A percentile compares a stretch with the other conserved stretches of the same genome.
Evolutionary conservation across 352 stramenopile genomes (phyloP).

Genomic region (Lagenidium giganteum): DNA sequence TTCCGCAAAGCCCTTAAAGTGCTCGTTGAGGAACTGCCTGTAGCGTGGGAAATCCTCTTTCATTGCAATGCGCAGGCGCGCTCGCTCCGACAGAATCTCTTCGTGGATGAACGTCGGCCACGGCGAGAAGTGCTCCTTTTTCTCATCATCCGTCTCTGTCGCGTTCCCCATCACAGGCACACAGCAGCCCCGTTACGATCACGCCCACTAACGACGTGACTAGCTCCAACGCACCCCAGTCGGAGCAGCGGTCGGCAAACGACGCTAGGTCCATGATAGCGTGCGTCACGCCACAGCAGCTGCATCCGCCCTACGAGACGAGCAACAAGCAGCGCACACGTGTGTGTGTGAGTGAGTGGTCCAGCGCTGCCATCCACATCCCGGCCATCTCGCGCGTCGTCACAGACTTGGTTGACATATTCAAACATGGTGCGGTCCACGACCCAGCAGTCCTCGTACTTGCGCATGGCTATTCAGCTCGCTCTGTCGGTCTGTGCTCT

Average conservation of each 20-base stretch:
- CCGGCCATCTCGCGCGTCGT: too few species aligned
- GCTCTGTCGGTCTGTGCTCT: too few species aligned
- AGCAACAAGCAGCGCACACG: too few species aligned
- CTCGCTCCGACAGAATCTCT: constrained; percentile 85
- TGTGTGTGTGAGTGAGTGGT: too few species aligned
- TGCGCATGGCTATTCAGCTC: constrained; percentile 39
- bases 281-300: constrained; percentile 82
- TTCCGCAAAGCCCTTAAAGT: constrained; percentile 46
- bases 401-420: constrained; percentile 83
- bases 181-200: background rate
- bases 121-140: constrained; percentile 73
- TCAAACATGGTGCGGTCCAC: constrained; percentile 91
- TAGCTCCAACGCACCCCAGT: constrained; percentile 47
- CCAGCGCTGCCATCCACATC: too few species aligned
- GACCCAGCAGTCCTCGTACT: constrained; percentile 71
- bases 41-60: constrained; percentile 55
- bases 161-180: too few species aligned
- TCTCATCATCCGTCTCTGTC: constrained; percentile 87
- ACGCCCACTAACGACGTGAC: too few species aligned
- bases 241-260: constrained; percentile 82
- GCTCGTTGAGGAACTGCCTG: constrained; percentile 28
- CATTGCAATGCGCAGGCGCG: constrained; percentile 68
- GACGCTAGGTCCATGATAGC: constrained; percentile 65
- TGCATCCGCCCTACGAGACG: constrained; percentile 85
- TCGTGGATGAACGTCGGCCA: constrained; percentile 82